Base-by-base conservation (phyloP, 495 filamentous ascomycete species). In the Copromyces sp. region DNA sequence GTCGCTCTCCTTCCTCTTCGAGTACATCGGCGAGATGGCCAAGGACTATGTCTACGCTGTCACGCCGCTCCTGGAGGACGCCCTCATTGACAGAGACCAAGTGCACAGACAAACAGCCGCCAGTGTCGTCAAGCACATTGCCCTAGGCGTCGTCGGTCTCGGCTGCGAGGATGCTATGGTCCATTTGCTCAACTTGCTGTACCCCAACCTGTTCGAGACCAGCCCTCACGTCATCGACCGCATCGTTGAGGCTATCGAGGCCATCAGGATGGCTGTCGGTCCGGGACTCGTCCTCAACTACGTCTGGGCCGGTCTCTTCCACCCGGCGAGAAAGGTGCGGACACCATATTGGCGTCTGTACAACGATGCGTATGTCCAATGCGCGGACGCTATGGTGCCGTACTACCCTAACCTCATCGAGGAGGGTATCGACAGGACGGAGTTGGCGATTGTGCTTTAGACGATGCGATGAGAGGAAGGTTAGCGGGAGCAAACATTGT, bases 1-100 rank as follows among this genome's bases (percentile, higher is more conserved):
- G 81, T 93, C 94, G 9, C 88, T 99, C 74, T 95, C 92, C 39
- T 99, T 99, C 89, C 86, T 99, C 69, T 98, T 98, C 79, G 95
- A 99, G 76, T 99, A 99, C 83, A 99, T 99, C 79, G 95, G 95
- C 69, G 95, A 99, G 82, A 98, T 99, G 96, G 94, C 93, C 73
- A 98, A 98, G 82, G 96, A 99, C 81, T 99, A 99, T 81, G 94
- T 98, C 81, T 99, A 98, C 79, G 96, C 96, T 11, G 92, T 98
- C 39, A 97, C 94, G 17, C 95, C 96, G n/a, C 85, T 99, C 17
- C 90, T 99, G 9, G 95, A 98, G 80, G 96, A 99, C 79, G 96
- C 96, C 4, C 90, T 99, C 70, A 96, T 97, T 82, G 96, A 99
- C 82, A 90, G 96, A 65, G 96, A 99, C 81, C 96, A 99, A 83